Base-by-base conservation (phyloP, 768 basidiomycete genomes). In the Boletus pseudo-olivaceus region DNA sequence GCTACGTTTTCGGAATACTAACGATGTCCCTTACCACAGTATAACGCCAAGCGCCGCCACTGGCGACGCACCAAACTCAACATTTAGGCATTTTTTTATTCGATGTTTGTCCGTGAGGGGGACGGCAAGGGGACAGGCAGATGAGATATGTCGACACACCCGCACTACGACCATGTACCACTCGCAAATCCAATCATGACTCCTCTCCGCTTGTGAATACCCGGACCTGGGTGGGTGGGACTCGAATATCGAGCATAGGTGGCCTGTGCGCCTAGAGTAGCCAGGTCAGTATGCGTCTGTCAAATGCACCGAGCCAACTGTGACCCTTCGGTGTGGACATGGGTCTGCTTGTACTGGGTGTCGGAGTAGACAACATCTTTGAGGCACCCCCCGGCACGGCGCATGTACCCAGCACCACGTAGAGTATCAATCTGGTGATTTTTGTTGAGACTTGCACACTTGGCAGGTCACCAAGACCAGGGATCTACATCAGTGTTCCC, bases 1-100 rank as follows among this genome's bases (percentile, higher is more conserved):
- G 15, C 14, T 15, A 4, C 41, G 27, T 33, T 32, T 39, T 38
- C 23, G 8, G 35, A 11, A 33, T n/a, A n/a, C 47, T 60, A 39
- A 60, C 4, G 29, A 19, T 43, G 3, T 2, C 7, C 35, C 15
- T 29, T 43, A 2, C 41, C 41, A 59, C 61, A 93, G 88, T 93
- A 93, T 72, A 93, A 93, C 75, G 87, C 90, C 62, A 98, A 98
- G 82, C 84, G 96, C 64, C 90, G 96, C 73, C 96, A 99, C 82
- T 99, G 96, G 96, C 84, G 96, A 72, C 88, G 96, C 75, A 98
- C 96, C 60, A 98, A 98, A 82, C 85, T 98, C 78, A 95, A 95
- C 82, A 87, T 97, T 75, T 96, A 85, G 79, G 55, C 59, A 9
- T 39, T 17, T 39, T 50, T 40, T 48, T 37, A 34, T 52, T 35